Percentiles rank a stretch among this genome's conserved stretches.
Evolutionary conservation across 164 flowering plant species (phyloP).

Genomic region (Protea cynaroides): DNA sequence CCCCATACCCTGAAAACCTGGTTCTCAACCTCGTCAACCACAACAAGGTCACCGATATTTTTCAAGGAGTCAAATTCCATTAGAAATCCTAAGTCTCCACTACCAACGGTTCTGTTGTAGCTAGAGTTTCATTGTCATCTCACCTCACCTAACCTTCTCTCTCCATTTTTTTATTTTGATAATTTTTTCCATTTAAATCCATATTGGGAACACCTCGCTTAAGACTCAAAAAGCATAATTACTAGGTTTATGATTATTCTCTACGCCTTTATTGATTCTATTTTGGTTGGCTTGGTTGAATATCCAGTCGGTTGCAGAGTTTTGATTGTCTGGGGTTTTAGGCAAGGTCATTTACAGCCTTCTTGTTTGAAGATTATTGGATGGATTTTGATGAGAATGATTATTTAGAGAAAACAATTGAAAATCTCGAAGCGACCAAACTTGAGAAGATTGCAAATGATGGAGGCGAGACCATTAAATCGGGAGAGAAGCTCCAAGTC

Average conservation of each 20-base stretch:
- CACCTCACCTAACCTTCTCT: no score
- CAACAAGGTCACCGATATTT: no score
- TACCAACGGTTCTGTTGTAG: background rate
- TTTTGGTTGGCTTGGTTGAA: background rate
- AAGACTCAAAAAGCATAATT: no score
- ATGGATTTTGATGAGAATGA: slow-evolving; percentile 89
- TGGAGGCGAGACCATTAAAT: slow-evolving; percentile 30
- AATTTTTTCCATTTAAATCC: no score
- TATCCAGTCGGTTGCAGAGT: background rate
- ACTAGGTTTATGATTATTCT: background rate
- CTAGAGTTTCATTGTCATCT: background rate
- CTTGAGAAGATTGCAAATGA: slow-evolving; percentile 41
- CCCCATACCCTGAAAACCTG: no score
- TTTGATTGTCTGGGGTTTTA: slow-evolving; percentile 1
- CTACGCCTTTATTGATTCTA: no score
- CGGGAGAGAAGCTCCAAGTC: slow-evolving; percentile 39
- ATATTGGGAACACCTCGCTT: no score
- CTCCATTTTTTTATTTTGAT: background rate
- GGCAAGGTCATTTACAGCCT: background rate
- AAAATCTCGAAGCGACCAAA: slow-evolving; percentile 43
- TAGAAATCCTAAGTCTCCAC: no score
- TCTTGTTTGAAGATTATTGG: background rate
- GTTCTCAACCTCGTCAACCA: no score
- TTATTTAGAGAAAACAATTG: slow-evolving; percentile 66
- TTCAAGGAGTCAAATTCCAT: no score